A percentile compares a stretch with the other conserved stretches of the same genome.
Evolutionary conservation across 768 basidiomycete species (phyloP).

Genomic region (Coprinopsis strossmayeri): DNA sequence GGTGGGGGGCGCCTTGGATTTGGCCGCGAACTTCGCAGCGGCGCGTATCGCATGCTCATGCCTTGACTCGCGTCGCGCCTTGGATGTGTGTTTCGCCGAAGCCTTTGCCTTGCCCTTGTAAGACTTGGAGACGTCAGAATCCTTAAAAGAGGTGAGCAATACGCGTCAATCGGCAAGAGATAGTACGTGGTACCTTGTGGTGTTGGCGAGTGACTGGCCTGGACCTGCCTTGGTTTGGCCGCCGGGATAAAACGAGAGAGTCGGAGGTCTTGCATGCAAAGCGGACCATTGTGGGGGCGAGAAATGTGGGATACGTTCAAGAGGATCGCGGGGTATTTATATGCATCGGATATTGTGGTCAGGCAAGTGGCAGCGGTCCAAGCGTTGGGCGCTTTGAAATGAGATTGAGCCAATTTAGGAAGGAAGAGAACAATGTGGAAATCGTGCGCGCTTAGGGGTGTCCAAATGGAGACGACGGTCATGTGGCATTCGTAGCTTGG

Average conservation of each 20-base stretch:
- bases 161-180: too few species aligned
- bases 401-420: too few species aligned
- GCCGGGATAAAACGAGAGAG: background rate
- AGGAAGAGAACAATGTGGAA: too few species aligned
- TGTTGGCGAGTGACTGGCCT: background rate
- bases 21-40: background rate
- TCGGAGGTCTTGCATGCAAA: background rate
- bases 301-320: background rate
- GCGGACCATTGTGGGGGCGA: background rate
- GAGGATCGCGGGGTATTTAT: background rate
- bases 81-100: background rate
- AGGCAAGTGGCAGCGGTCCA: background rate
- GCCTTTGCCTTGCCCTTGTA: conserved; percentile 3
- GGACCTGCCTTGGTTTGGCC: too few species aligned
- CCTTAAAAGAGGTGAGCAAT: too few species aligned
- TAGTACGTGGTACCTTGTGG: too few species aligned
- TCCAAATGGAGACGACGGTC: background rate
- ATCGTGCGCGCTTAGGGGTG: background rate
- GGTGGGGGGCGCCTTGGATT: conserved; percentile 20
- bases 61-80: conserved; percentile 2
- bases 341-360: background rate
- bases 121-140: conserved; percentile 3
- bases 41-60: background rate
- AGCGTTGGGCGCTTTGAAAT: background rate
- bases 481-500: background rate